A percentile compares a stretch with the other conserved stretches of the same genome.
phyloP scores from a whole-genome alignment of 257 asterid species.

The Scutellaria minor region DNA sequence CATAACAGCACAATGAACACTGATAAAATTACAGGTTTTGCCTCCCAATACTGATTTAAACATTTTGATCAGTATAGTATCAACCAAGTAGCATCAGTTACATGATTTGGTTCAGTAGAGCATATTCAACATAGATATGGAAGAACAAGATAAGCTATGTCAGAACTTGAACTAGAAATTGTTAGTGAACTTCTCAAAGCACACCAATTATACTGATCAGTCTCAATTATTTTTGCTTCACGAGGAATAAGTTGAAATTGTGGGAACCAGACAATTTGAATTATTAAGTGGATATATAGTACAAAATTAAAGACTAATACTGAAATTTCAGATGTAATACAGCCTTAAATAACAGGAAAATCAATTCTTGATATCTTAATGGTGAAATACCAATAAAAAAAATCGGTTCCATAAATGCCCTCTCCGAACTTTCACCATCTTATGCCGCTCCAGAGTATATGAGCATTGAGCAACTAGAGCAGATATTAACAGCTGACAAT shows the following conservation, averaged over 20 bases:
- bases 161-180: background rate
- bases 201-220: background rate
- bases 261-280: background rate
- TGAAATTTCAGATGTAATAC: background rate
- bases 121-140: background rate
- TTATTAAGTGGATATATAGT: background rate
- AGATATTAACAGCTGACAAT: conserved; percentile 20
- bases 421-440: conserved; percentile 6
- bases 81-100: conserved; percentile 14
- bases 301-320: background rate
- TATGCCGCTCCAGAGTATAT: conserved; percentile 13
- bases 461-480: background rate
- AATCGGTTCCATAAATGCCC: background rate
- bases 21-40: background rate
- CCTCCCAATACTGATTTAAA: background rate
- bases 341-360: background rate
- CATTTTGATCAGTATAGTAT: background rate
- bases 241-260: background rate
- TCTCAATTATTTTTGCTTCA: background rate
- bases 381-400: conserved; percentile 2
- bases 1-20: background rate
- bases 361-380: background rate
- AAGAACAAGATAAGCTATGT: background rate
- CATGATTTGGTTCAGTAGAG: background rate
- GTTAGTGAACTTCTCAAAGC: background rate